Evolutionary conservation across 192 early-diverging fungal species (phyloP).

Genomic region (Rhizophlyctis rosea): DNA sequence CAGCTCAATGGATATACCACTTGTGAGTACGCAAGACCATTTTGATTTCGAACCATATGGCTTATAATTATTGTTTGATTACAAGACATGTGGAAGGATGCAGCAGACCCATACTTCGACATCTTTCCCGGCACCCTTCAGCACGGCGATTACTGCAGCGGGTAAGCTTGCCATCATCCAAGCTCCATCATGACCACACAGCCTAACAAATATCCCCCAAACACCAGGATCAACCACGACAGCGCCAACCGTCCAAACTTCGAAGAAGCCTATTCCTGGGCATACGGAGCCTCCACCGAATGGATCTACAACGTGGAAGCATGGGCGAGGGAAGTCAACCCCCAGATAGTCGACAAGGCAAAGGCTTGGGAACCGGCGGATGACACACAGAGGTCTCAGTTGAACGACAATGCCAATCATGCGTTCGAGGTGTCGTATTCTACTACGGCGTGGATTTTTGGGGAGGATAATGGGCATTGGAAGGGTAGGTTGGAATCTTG

Average conservation of each 20-base stretch:
- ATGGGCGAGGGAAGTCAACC: conserved; percentile 18
- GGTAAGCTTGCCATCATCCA: no score
- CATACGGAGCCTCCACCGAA: conserved; percentile 14
- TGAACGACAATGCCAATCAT: conserved; percentile 18
- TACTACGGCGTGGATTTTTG: conserved; percentile 21
- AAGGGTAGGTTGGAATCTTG: no score
- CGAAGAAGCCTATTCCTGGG: conserved; percentile 23
- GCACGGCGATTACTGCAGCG: conserved; percentile 24
- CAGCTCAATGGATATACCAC: no score
- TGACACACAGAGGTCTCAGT: not conserved
- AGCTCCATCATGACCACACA: conserved; percentile 1
- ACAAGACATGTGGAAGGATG: no score
- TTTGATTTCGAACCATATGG: no score
- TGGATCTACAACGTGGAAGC: conserved; percentile 29
- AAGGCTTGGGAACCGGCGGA: conserved; percentile 12
- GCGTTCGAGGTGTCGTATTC: conserved; percentile 30
- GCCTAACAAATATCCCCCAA: not conserved
- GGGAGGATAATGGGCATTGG: conserved; percentile 21
- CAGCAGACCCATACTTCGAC: conserved; percentile 32
- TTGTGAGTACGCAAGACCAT: no score
- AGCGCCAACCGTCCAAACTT: conserved; percentile 16
- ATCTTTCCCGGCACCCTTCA: conserved; percentile 9
- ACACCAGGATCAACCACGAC: not conserved
- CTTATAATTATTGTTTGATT: no score
- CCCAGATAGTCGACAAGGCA: conserved; percentile 8